Conservation (phyloP, 371 early-diverging fungal species). For the Chytridium lagenaria region DNA sequence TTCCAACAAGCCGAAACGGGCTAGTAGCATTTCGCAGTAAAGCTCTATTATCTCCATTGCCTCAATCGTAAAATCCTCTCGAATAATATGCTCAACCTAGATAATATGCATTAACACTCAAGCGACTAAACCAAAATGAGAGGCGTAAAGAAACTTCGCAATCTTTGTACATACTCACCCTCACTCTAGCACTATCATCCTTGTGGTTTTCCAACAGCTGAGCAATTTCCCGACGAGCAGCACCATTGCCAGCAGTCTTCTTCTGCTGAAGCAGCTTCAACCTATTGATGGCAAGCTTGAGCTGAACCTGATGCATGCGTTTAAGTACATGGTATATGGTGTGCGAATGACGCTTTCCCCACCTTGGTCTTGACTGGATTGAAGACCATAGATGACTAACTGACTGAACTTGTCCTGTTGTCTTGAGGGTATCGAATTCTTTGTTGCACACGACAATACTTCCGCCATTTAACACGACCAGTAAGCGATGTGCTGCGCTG, state of each 20-base stretch:
- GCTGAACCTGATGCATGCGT: slow-evolving; percentile 67
- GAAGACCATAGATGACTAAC: slow-evolving; percentile 15
- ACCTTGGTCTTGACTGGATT: slow-evolving; percentile 34
- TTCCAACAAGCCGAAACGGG: slow-evolving; percentile 87
- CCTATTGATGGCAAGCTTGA: slow-evolving; percentile 83
- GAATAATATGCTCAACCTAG: slow-evolving; percentile 86
- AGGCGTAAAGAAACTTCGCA: neutral
- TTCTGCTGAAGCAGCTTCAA: slow-evolving; percentile 89
- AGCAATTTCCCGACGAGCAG: slow-evolving; percentile 84
- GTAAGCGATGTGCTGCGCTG: no score
- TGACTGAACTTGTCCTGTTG: no score
- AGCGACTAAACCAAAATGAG: no score
- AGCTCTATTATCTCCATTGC: slow-evolving; percentile 91
- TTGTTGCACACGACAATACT: neutral
- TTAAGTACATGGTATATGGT: neutral
- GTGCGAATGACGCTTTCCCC: neutral
- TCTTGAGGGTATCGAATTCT: neutral
- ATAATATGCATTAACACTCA: neutral
- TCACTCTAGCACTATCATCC: slow-evolving; percentile 83
- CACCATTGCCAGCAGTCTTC: slow-evolving; percentile 75
- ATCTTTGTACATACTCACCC: slow-evolving; percentile 61
- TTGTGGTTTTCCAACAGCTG: slow-evolving; percentile 80
- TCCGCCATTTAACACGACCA: no score
- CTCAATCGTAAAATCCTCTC: slow-evolving; percentile 89
- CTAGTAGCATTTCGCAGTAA: slow-evolving; percentile 85